These are phyloP conservation scores for Globisporangium splendens DNA, from an alignment of 352 stramenopile species.

Conservation along the genomic window DNA sequence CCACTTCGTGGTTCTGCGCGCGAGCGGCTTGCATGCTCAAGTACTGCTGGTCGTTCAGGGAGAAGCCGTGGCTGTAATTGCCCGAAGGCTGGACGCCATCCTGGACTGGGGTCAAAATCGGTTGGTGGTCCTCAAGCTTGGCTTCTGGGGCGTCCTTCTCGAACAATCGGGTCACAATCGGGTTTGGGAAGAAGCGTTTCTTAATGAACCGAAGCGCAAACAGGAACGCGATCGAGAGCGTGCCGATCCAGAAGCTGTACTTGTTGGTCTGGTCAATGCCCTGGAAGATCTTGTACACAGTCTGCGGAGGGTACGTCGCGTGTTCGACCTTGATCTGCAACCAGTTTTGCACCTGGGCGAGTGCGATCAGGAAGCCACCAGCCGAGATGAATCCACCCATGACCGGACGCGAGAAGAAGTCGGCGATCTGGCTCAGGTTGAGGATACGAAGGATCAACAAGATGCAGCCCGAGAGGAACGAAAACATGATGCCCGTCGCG, in stretches of 20 bases:
- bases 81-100: slow-evolving; percentile 6
- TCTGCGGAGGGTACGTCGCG: slow-evolving; percentile 42
- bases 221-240: slow-evolving; percentile 52
- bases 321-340: slow-evolving; percentile 59
- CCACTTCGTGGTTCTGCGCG: slow-evolving; percentile 5
- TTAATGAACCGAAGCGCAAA: slow-evolving; percentile 33
- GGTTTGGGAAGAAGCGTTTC: slow-evolving; percentile 30
- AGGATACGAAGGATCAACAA: slow-evolving; percentile 76
- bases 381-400: too few species aligned
- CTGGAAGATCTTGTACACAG: slow-evolving; percentile 51
- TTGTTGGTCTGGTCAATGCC: slow-evolving; percentile 59
- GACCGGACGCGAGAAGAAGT: slow-evolving; percentile 87
- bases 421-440: slow-evolving; percentile 78
- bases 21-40: slow-evolving; percentile 24
- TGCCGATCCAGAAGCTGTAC: slow-evolving; percentile 63
- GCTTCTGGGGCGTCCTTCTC: slow-evolving; percentile 7
- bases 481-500: slow-evolving; percentile 38
- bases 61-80: slow-evolving; percentile 27
- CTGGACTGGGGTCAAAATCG: slow-evolving; percentile 9
- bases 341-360: slow-evolving; percentile 83
- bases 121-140: slow-evolving; percentile 13
- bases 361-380: slow-evolving; percentile 86
- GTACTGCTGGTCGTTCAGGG: slow-evolving; percentile 41
- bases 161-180: slow-evolving; percentile 28
- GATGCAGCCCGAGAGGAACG: slow-evolving; percentile 75